phyloP scores from a whole-genome alignment of 331 rosid genomes.

The Acacia pycnantha region DNA sequence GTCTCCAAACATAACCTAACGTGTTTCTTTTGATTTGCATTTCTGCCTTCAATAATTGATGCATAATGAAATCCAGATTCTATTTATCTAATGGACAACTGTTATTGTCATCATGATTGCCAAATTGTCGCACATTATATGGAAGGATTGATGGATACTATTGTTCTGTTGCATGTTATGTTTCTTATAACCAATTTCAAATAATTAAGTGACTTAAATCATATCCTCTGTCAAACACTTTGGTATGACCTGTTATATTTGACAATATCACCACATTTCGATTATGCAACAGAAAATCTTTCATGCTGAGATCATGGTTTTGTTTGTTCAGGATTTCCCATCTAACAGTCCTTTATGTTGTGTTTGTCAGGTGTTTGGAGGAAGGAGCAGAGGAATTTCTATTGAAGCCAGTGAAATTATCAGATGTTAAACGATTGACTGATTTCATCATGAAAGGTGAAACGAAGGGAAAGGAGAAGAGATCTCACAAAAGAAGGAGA shows the following conservation, averaged over 20 bases:
- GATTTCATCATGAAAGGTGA: slow-evolving; percentile 67
- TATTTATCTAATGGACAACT: neutral
- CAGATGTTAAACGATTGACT: slow-evolving; percentile 77
- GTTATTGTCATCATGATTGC: neutral
- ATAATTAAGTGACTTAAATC: neutral
- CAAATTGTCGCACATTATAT: neutral
- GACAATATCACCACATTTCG: neutral
- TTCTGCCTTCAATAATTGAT: neutral
- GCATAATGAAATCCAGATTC: slow-evolving; percentile 1
- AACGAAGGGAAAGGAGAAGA: slow-evolving; percentile 44
- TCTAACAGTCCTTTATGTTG: neutral
- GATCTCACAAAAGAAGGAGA: slow-evolving; percentile 40
- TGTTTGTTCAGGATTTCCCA: neutral
- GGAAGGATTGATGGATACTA: neutral
- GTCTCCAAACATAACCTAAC: neutral
- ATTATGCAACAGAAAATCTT: neutral
- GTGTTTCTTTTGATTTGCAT: neutral
- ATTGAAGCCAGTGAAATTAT: slow-evolving; percentile 79
- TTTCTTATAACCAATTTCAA: neutral
- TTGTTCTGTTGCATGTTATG: neutral
- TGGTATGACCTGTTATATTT: neutral
- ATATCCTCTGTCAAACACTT: neutral
- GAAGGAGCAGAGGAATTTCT: slow-evolving; percentile 96
- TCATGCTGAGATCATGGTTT: neutral
- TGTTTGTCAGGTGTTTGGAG: slow-evolving; percentile 70